Conservation (phyloP, 164 flowering plant species). For the Macadamia tetraphylla region DNA sequence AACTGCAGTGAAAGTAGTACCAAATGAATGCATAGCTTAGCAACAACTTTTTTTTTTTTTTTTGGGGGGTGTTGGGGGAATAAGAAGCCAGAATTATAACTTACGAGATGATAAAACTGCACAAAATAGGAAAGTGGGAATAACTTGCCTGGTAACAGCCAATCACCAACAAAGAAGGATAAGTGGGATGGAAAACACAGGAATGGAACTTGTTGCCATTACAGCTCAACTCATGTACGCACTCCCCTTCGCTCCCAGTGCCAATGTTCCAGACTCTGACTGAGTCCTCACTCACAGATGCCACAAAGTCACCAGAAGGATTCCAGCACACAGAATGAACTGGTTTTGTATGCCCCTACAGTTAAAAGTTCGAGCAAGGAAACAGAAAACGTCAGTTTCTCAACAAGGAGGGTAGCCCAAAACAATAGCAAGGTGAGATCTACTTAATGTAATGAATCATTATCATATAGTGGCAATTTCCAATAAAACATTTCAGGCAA, state of each 20-base stretch:
- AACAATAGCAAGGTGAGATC: background rate
- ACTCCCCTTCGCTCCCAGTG: conserved; percentile 47
- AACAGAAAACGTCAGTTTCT: background rate
- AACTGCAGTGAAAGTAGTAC: no score
- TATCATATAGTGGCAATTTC: no score
- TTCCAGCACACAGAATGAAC: conserved; percentile 76
- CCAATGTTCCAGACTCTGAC: conserved; percentile 70
- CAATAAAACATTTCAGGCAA: no score
- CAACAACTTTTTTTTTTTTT: no score
- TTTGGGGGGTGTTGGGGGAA: no score
- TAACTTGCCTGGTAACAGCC: conserved; percentile 70
- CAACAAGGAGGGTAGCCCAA: background rate
- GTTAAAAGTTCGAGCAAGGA: background rate
- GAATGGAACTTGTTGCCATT: conserved; percentile 52
- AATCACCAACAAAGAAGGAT: conserved; percentile 49
- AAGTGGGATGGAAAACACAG: conserved; percentile 71
- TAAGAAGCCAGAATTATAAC: no score
- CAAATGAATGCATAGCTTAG: background rate
- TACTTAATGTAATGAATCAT: no score
- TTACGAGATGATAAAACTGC: background rate
- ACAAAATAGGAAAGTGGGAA: conserved; percentile 2
- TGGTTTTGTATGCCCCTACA: conserved; percentile 55
- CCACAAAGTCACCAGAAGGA: conserved; percentile 58
- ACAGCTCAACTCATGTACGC: conserved; percentile 59
- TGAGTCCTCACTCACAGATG: conserved; percentile 69